phyloP scores from a whole-genome alignment of 2,329 filamentous ascomycete species.

The Neurospora sp. region DNA sequence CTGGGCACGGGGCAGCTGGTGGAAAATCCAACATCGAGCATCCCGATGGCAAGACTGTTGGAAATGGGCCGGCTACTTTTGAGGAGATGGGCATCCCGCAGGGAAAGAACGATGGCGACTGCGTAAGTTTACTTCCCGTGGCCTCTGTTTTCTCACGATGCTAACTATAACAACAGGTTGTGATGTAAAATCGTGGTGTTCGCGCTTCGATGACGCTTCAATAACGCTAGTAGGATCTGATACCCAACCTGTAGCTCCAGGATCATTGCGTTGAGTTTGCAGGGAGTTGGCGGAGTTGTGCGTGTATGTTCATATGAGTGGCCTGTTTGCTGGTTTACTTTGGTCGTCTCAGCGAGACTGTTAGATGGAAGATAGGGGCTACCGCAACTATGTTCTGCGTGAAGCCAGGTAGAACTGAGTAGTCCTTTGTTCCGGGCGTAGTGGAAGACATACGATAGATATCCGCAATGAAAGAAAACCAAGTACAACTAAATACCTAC shows the following conservation, averaged over 20 bases:
- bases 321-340: background rate
- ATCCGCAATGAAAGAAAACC: background rate
- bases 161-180: background rate
- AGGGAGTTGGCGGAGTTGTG: background rate
- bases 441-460: background rate
- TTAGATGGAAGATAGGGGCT: background rate
- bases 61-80: constrained; percentile 86
- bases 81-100: constrained; percentile 95
- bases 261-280: background rate
- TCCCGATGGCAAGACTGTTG: constrained; percentile 31
- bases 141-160: background rate
- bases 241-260: background rate
- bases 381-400: background rate
- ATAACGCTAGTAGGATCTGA: background rate
- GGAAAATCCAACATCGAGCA: constrained; percentile 25
- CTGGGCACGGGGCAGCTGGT: constrained; percentile 1
- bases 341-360: background rate
- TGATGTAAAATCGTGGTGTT: background rate
- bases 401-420: background rate
- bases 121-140: constrained; percentile 48
- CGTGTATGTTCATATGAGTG: background rate
- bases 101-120: constrained; percentile 77
- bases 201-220: background rate
- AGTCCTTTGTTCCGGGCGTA: background rate
- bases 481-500: background rate